phyloP scores from a whole-genome alignment of 73 alveolate genomes.

The Blepharisma stoltei region DNA sequence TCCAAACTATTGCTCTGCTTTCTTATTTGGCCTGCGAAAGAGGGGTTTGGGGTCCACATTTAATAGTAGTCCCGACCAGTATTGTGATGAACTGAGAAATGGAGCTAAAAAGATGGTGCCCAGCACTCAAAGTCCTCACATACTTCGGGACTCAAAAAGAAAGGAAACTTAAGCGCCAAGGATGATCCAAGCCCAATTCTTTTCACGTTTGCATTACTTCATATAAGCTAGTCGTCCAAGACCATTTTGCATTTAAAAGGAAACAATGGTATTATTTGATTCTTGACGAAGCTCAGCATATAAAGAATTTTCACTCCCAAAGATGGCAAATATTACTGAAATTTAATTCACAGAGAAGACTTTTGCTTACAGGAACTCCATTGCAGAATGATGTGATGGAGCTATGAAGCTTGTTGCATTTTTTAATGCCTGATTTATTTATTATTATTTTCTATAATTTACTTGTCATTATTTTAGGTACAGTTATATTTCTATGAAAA shows the following conservation, averaged over 20 bases:
- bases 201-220: slow-evolving; percentile 99
- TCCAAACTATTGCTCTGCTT: slow-evolving; percentile 86
- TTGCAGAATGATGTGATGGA: slow-evolving; percentile 99
- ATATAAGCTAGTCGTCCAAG: slow-evolving; percentile 94
- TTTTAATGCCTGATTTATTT: slow-evolving; percentile 97
- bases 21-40: slow-evolving; percentile 84
- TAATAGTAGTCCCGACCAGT: slow-evolving; percentile 99
- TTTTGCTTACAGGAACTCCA: slow-evolving; percentile 99
- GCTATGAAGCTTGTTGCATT: slow-evolving; percentile 99
- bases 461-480: no score
- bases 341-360: slow-evolving; percentile 95
- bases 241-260: slow-evolving; percentile 92
- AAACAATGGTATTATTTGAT: slow-evolving; percentile 99
- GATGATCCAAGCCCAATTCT: slow-evolving; percentile 95
- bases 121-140: slow-evolving; percentile 97
- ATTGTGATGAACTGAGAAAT: slow-evolving; percentile 98
- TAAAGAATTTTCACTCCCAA: slow-evolving; percentile 96
- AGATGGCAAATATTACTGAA: slow-evolving; percentile 97
- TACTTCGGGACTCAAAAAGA: slow-evolving; percentile 95
- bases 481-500: no score
- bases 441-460: no score
- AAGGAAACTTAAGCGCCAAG: slow-evolving; percentile 94
- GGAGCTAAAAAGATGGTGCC: slow-evolving; percentile 99
- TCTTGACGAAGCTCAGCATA: slow-evolving; percentile 99
- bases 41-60: slow-evolving; percentile 99